Base-by-base conservation (phyloP, 306 rosid species). In the Myrica gale region DNA sequence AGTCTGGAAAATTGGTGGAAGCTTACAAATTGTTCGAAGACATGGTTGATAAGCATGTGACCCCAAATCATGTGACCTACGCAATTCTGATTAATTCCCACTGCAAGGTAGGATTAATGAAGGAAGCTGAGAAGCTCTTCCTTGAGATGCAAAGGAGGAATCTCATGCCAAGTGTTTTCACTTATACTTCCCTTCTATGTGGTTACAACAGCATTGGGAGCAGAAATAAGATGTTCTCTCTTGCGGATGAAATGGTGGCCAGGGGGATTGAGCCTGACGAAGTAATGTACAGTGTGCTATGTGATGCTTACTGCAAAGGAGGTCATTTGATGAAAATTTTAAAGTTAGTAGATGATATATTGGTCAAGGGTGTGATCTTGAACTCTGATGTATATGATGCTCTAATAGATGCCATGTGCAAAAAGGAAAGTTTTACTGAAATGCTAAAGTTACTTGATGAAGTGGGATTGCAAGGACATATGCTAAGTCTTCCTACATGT, bases 271-370 rank as follows among this genome's bases (percentile, higher is more conserved):
- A 71, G 26, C 81, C 80, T 73, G 78, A 81, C 69, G 74, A 79
- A 62, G 58, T 78, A 43, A 57, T 69, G n/a, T 83, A 76, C 41
- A 42, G 63, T 60, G 45, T 78, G 73, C 56, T 83, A 37, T 75
- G 77, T 45, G 85, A 78, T 76, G 79, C 85, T 63, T 77, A 80
- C 78, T 86, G 83, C 69, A 71, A 80, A 54, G 89, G 80, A 72
- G 87, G 83, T 42, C 72, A 78, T 9, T 16, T 67, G 56, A 13
- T 69, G 44, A 79, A 78, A 51, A 81, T 83, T 7, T 76, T 83
- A 41, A 83, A 78, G 72, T 41, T 78, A 72, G 74, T 71, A 17
- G 83, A 86, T 78, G 84, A 80, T 72, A 61, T 71, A 63, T 77
- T 75, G 54, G 72, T 71, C 6, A 75, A 80, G 68, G 78, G 69